Conservation (phyloP, 108 stramenopile species). For the Bacterosira constricta region DNA sequence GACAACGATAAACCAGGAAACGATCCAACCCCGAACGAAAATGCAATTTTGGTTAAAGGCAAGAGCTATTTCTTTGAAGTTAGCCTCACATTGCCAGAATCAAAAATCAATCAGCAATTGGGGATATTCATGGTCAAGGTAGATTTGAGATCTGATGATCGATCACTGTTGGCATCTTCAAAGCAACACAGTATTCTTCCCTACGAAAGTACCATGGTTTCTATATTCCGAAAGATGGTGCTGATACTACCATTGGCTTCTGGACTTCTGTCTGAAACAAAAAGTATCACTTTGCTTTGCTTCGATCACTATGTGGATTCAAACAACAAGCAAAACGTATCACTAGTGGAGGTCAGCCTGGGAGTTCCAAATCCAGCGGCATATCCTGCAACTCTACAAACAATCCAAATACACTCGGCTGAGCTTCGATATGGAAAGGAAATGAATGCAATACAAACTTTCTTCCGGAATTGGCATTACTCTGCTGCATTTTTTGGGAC, state of each 20-base stretch:
- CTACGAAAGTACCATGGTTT: conserved; percentile 68
- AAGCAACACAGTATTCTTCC: conserved; percentile 69
- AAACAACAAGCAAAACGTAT: conserved; percentile 22
- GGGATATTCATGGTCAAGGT: conserved; percentile 70
- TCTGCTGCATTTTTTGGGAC: conserved; percentile 61
- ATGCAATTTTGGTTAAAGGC: conserved; percentile 43
- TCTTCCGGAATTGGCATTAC: conserved; percentile 73
- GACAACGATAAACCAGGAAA: neutral
- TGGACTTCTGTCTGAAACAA: conserved; percentile 71
- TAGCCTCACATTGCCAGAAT: conserved; percentile 69
- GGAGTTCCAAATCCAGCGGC: conserved; percentile 46
- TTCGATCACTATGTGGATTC: conserved; percentile 78
- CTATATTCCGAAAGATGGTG: conserved; percentile 55
- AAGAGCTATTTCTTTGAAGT: conserved; percentile 71
- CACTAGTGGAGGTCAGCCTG: conserved; percentile 46
- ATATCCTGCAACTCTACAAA: conserved; percentile 43
- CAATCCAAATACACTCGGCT: conserved; percentile 52
- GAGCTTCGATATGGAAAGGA: conserved; percentile 76
- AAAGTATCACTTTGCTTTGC: conserved; percentile 55
- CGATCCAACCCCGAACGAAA: neutral
- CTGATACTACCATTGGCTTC: conserved; percentile 61
- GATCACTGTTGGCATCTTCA: conserved; percentile 63
- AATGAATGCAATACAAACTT: conserved; percentile 58
- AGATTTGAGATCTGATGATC: conserved; percentile 49
- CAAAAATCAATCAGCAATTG: conserved; percentile 54